phyloP scores from a whole-genome alignment of 2,329 filamentous ascomycete species.

The Sporothrix phasma region DNA sequence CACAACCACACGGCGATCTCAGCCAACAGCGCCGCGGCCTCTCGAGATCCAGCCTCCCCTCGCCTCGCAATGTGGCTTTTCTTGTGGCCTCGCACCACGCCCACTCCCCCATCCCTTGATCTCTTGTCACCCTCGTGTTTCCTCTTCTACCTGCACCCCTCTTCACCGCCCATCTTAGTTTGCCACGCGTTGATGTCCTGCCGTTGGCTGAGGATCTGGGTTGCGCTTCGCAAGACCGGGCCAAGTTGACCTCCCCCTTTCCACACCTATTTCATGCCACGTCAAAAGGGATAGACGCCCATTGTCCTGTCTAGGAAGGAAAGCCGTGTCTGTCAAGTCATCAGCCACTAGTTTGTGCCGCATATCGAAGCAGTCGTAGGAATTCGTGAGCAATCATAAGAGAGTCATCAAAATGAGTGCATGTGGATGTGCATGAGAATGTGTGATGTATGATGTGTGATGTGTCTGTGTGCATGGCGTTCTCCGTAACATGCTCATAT shows the following conservation, averaged over 20 bases:
- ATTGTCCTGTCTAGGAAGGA: background rate
- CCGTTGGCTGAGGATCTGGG: background rate
- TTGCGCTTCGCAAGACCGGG: background rate
- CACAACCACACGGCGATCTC: background rate
- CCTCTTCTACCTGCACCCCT: background rate
- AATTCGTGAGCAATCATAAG: background rate
- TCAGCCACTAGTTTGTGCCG: background rate
- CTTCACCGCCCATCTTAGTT: slow-evolving; percentile 8
- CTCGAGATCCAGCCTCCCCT: background rate
- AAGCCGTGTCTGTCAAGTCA: background rate
- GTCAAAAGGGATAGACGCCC: background rate
- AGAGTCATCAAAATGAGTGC: background rate
- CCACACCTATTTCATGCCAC: background rate
- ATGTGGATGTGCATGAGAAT: no score
- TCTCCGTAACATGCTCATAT: slow-evolving; percentile 1
- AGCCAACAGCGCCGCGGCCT: background rate
- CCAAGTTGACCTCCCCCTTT: background rate
- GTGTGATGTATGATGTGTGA: background rate
- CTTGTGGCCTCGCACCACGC: background rate
- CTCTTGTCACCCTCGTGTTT: background rate
- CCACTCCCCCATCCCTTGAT: no score
- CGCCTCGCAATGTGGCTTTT: background rate
- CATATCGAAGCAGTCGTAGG: background rate
- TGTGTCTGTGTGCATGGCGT: background rate
- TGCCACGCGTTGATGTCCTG: background rate